Conservation (phyloP, 192 early-diverging fungal genomes). For the Mortierella claussenii region DNA sequence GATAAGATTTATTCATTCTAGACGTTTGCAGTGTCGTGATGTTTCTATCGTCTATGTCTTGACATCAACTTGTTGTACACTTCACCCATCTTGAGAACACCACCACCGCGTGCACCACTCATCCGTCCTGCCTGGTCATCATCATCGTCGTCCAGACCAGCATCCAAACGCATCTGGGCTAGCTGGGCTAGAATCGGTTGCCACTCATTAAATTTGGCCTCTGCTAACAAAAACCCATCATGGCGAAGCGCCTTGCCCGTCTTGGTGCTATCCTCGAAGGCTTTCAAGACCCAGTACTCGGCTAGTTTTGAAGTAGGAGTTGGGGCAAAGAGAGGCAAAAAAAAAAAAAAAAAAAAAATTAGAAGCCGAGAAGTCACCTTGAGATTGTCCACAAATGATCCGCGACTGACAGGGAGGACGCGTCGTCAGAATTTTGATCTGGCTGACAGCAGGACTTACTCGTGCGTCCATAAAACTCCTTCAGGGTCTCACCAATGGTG, state of each 20-base stretch:
- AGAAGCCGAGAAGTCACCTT: too few relatives aligned
- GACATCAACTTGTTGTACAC: constrained; percentile 53
- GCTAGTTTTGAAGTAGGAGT: too few relatives aligned
- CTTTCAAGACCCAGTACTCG: constrained; percentile 55
- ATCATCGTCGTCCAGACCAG: constrained; percentile 52
- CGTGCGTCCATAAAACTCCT: constrained; percentile 60
- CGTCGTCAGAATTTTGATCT: too few relatives aligned
- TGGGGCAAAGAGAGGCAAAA: background rate
- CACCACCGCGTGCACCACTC: constrained; percentile 19
- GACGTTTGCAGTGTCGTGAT: too few relatives aligned
- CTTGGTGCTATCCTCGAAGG: constrained; percentile 53
- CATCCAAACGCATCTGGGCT: constrained; percentile 55
- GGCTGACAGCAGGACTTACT: too few relatives aligned
- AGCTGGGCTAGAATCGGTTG: constrained; percentile 59
- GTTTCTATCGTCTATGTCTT: constrained; percentile 39
- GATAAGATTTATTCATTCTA: too few relatives aligned
- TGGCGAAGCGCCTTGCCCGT: constrained; percentile 58
- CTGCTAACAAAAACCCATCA: constrained; percentile 57
- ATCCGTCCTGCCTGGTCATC: constrained; percentile 34
- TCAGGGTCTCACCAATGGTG: constrained; percentile 53
- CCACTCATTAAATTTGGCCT: constrained; percentile 56
- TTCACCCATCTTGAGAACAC: constrained; percentile 47
- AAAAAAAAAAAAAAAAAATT: background rate
- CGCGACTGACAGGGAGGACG: too few relatives aligned
- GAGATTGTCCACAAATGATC: too few relatives aligned